These are phyloP conservation scores for Penicillium atrosanguineum DNA, from an alignment of 495 filamentous ascomycete genomes.

Conservation along the genomic window DNA sequence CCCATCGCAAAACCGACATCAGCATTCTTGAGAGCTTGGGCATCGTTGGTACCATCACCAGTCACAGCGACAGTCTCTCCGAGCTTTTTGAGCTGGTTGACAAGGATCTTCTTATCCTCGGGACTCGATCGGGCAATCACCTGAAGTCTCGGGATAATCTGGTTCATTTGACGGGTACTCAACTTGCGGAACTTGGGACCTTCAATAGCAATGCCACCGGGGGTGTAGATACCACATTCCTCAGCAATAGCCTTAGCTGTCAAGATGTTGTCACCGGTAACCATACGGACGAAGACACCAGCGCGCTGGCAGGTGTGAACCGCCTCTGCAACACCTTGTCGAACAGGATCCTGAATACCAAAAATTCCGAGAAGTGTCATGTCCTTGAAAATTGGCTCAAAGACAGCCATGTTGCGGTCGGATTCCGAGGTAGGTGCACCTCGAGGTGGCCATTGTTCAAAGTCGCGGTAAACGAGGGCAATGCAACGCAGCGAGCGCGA, in stretches of 20 bases:
- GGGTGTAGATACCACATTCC: slow-evolving; percentile 78
- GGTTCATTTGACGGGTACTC: slow-evolving; percentile 62
- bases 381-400: slow-evolving; percentile 74
- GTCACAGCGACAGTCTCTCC: slow-evolving; percentile 93
- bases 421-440: slow-evolving; percentile 63
- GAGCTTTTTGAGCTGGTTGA: slow-evolving; percentile 74
- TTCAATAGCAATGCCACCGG: slow-evolving; percentile 78
- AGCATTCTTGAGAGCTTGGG: slow-evolving; percentile 79
- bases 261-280: slow-evolving; percentile 82
- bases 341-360: slow-evolving; percentile 86
- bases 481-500: slow-evolving; percentile 83
- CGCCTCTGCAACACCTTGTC: slow-evolving; percentile 70
- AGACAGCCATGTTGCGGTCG: slow-evolving; percentile 66
- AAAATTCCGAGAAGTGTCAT: slow-evolving; percentile 79
- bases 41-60: slow-evolving; percentile 91
- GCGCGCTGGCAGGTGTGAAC: slow-evolving; percentile 73
- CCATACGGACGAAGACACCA: slow-evolving; percentile 86
- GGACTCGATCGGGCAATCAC: slow-evolving; percentile 84
- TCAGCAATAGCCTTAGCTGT: slow-evolving; percentile 84
- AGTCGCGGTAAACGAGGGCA: slow-evolving; percentile 82
- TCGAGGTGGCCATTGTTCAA: slow-evolving; percentile 82
- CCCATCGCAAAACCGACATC: slow-evolving; percentile 95
- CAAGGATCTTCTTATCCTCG: slow-evolving; percentile 79
- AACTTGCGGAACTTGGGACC: slow-evolving; percentile 76
- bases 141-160: slow-evolving; percentile 70